Evolutionary conservation across 129 eudicot species (phyloP), one percentile per base, ranked within the genome.

Genomic region (Centrapalus pauciflorus): DNA sequence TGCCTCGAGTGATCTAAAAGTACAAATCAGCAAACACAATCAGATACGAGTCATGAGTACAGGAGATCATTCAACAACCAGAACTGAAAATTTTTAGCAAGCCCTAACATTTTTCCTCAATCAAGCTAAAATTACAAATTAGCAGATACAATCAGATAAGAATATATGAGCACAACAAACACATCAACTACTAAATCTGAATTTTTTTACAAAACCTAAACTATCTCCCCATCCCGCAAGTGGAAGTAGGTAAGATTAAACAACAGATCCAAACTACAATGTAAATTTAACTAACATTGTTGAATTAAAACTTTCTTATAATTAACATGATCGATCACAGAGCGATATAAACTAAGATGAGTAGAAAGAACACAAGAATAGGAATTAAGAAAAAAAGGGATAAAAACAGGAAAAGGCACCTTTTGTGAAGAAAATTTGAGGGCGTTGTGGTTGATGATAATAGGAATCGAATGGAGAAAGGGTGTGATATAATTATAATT

Each of bases 201-300:
- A 26, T 17, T 17, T 3, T 19, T 19, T 19, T 56, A 21, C 21
- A 48, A 67, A 67, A 55, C 61, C 61, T 67, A 50, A 50, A 4
- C 14, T 65, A 23, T 17, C 19, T 0, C 71, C 55, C 29, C 28
- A 38, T n/a, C 4, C 4, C 5, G 21, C 16, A 14, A 45, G 52
- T 13, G 16, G 30, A n/a, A 25, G 7, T 57, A 57, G n/a, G 26
- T 57, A 30, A 56, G 14, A 30, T 29, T 5, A 14, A 58, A 34
- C 11, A 69, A 37, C 74, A 56, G 66, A 69, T 69, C 56, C 4
- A 58, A 28, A 58, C 46, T 70, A 57, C 1, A 51, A 27, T 37
- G 13, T 1, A 16, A 26, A 55, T 25, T n/a, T 13, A 51, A 37
- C 29, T 3, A 30, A 16, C 43, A 57, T 30, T 7, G 13, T 11